Evolutionary conservation across 225 moss, liverwort and hornwort genomes (phyloP).

Genomic region (Antitrichia curtipendula): DNA sequence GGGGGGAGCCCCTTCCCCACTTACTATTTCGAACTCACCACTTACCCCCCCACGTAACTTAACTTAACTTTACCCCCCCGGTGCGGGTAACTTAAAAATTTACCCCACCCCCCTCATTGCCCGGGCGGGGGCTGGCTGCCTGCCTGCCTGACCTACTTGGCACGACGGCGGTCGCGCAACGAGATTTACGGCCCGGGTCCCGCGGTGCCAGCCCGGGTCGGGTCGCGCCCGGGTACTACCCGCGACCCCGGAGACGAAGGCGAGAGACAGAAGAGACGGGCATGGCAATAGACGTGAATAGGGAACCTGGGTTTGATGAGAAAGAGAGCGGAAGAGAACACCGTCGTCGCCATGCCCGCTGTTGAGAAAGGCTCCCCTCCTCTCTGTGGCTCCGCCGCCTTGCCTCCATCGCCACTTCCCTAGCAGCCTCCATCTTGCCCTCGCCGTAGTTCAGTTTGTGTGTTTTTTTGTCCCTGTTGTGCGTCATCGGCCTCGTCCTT

Average conservation of each 20-base stretch:
- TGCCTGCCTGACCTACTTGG: conserved; percentile 1
- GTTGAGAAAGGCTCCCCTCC: background rate
- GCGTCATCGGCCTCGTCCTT: background rate
- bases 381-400: conserved; percentile 10
- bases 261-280: background rate
- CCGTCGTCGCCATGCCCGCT: conserved; percentile 7
- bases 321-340: background rate
- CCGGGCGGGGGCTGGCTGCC: background rate
- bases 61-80: background rate
- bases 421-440: background rate
- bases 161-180: conserved; percentile 8
- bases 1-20: background rate
- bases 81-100: background rate
- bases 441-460: background rate
- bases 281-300: background rate
- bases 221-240: background rate
- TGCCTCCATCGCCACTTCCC: background rate
- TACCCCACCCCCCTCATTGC: background rate
- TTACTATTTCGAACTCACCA: background rate
- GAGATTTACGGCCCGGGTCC: conserved; percentile 12
- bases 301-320: background rate
- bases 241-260: background rate
- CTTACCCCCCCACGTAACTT: background rate
- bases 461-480: background rate
- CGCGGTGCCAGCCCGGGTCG: background rate